Evolutionary conservation across 1,139 yeast genomes (phyloP).

Genomic region (Kazachstania sp.): DNA sequence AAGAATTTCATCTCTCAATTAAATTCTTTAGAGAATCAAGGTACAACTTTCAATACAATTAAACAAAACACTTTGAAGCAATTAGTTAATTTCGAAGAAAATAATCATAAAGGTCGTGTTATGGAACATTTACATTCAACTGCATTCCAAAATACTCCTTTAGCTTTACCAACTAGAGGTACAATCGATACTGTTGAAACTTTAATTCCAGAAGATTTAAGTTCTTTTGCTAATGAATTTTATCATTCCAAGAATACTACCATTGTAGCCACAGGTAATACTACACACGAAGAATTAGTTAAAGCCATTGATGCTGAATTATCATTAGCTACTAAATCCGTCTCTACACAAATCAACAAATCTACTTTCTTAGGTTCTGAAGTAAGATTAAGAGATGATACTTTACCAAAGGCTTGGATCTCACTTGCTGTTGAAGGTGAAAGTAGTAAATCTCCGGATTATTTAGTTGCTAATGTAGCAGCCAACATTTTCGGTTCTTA

Average conservation of each 20-base stretch:
- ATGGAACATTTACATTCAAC: conserved; percentile 68
- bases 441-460: conserved; percentile 52
- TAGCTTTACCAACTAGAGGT: conserved; percentile 69
- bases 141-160: conserved; percentile 77
- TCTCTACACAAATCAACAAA: conserved; percentile 1
- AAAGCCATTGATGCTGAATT: conserved; percentile 39
- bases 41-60: conserved; percentile 20
- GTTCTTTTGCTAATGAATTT: conserved; percentile 47
- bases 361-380: conserved; percentile 75
- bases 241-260: conserved; percentile 57
- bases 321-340: conserved; percentile 11
- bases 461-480: conserved; percentile 64
- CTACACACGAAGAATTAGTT: conserved; percentile 59
- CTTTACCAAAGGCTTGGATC: conserved; percentile 70
- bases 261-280: conserved; percentile 66
- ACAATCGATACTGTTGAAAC: conserved; percentile 53
- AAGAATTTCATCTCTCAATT: conserved; percentile 6
- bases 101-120: conserved; percentile 37
- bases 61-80: conserved; percentile 34
- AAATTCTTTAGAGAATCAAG: background rate
- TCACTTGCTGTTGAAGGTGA: conserved; percentile 71
- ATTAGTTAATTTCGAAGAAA: conserved; percentile 35
- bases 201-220: conserved; percentile 51
- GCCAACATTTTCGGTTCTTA: conserved; percentile 60
- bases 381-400: conserved; percentile 81